phyloP scores from a whole-genome alignment of 2,329 filamentous ascomycete species.

The Pyrenophora seminiperda region DNA sequence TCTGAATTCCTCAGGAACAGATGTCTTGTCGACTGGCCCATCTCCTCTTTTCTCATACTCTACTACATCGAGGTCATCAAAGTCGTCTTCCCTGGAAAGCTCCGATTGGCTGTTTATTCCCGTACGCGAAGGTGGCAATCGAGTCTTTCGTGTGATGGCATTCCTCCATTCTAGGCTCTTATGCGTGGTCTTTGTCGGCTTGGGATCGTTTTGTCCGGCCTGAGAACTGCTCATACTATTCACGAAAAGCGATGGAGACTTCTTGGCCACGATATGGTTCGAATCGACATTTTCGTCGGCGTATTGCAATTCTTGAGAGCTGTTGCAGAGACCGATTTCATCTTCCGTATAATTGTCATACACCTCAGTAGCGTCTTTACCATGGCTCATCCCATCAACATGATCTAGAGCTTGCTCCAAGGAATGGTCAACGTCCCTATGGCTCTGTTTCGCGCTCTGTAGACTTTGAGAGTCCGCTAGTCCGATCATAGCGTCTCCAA shows the following conservation, averaged over 20 bases:
- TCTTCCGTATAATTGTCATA: background rate
- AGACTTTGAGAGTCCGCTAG: conserved; percentile 40
- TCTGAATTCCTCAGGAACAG: conserved; percentile 33
- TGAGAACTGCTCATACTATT: background rate
- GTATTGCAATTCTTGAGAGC: background rate
- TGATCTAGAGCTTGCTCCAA: conserved; percentile 1
- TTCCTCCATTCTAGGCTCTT: background rate
- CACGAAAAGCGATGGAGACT: background rate
- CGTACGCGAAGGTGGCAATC: background rate
- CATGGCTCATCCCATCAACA: conserved; percentile 7
- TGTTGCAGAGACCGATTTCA: background rate
- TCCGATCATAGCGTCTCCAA: conserved; percentile 41
- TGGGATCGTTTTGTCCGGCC: background rate
- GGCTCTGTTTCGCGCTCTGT: background rate
- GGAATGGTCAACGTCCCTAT: background rate
- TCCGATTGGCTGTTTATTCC: background rate
- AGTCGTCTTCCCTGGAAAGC: background rate
- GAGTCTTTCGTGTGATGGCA: background rate
- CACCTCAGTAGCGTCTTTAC: conserved; percentile 11
- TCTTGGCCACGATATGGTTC: background rate
- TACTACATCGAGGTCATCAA: background rate
- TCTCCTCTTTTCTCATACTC: background rate
- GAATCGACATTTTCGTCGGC: no score
- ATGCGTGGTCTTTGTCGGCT: background rate
- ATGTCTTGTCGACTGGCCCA: conserved; percentile 3